Percentiles rank a stretch among this genome's conserved stretches.
These are phyloP conservation scores for Talaromyces stipitatus DNA, from an alignment of 495 filamentous ascomycete genomes.

Conservation along the genomic window DNA sequence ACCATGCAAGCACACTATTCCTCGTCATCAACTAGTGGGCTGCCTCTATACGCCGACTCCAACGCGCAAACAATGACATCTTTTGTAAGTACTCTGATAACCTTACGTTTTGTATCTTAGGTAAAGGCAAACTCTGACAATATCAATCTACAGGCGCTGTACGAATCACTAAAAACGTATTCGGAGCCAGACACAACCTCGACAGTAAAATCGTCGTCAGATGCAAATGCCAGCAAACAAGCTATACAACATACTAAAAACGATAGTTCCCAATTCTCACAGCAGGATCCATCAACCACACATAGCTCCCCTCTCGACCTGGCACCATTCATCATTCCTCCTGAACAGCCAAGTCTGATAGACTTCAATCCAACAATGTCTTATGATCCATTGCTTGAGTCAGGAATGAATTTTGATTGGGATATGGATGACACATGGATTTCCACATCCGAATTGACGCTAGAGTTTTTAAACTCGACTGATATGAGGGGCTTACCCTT, in stretches of 20 bases:
- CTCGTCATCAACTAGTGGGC: not conserved
- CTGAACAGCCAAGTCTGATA: not conserved
- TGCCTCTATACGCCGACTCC: not conserved
- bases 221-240: not conserved
- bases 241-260: not conserved
- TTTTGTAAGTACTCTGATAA: not conserved
- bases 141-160: not conserved
- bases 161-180: not conserved
- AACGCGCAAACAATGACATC: not conserved
- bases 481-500: not conserved
- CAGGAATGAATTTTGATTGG: not conserved
- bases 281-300: not conserved
- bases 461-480: not conserved
- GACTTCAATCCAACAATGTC: not conserved
- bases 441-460: not conserved
- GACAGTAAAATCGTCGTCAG: not conserved
- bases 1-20: not conserved
- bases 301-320: not conserved
- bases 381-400: not conserved
- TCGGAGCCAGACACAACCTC: not conserved
- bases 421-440: not conserved
- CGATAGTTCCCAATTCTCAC: not conserved
- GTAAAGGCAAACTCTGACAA: too few species aligned
- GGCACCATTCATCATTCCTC: constrained; percentile 5
- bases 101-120: not conserved